These are phyloP conservation scores for Polychytrium aggregatum DNA, from an alignment of 192 early-diverging fungal species.

Conservation along the genomic window DNA sequence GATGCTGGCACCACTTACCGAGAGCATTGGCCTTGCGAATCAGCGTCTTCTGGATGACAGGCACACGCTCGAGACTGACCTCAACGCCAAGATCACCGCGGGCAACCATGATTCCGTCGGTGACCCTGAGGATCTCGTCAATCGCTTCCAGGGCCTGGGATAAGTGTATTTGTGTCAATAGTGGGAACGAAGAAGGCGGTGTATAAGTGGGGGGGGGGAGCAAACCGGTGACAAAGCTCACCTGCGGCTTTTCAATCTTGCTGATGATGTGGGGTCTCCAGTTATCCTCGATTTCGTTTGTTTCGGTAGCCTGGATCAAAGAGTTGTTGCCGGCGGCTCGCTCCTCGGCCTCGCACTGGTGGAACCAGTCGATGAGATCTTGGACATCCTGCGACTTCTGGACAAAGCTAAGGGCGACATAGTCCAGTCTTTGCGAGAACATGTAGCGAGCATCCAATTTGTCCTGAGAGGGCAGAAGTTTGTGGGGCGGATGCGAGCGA, in stretches of 20 bases:
- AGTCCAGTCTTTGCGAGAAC: slow-evolving; percentile 89
- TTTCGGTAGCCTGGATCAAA: slow-evolving; percentile 66
- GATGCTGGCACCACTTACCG: too few relatives aligned
- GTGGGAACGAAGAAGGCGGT: too few relatives aligned
- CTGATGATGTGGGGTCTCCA: slow-evolving; percentile 94
- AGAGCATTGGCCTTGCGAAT: slow-evolving; percentile 94
- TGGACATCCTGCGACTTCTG: slow-evolving; percentile 80
- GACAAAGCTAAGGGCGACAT: slow-evolving; percentile 93
- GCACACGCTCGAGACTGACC: slow-evolving; percentile 79
- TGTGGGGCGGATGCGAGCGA: too few relatives aligned
- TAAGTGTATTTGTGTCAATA: too few relatives aligned
- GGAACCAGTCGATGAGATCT: slow-evolving; percentile 86
- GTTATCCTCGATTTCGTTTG: too few relatives aligned
- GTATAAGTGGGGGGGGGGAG: too few relatives aligned
- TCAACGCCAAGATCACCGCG: slow-evolving; percentile 98
- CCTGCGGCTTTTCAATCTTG: slow-evolving; percentile 98
- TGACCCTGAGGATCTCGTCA: slow-evolving; percentile 88
- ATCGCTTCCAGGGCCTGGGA: slow-evolving; percentile 95
- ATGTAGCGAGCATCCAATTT: too few relatives aligned
- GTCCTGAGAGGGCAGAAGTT: too few relatives aligned
- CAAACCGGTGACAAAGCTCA: too few relatives aligned
- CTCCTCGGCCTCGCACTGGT: too few relatives aligned
- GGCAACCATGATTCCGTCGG: slow-evolving; percentile 98
- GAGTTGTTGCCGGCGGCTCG: too few relatives aligned
- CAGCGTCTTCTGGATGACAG: slow-evolving; percentile 88